Conservation (phyloP, 306 rosid species). For the Mucuna pruriens region DNA sequence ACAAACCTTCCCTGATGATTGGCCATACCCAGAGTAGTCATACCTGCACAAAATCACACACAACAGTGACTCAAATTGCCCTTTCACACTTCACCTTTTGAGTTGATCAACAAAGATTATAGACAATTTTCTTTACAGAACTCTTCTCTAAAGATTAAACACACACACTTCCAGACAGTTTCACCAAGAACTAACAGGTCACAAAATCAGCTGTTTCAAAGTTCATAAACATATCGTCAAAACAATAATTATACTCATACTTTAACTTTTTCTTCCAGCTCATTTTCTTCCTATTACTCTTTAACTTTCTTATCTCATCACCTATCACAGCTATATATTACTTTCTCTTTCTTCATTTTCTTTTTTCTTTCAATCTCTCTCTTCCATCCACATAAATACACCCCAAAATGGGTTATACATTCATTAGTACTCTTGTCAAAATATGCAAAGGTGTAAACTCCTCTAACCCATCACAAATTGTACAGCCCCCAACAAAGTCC, state of each 20-base stretch:
- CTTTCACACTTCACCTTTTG: background rate
- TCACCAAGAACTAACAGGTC: background rate
- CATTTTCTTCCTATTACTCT: too few species aligned
- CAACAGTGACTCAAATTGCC: background rate
- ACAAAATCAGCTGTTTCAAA: background rate
- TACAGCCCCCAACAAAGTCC: background rate
- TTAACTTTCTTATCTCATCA: background rate
- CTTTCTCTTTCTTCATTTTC: background rate
- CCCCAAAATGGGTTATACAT: background rate
- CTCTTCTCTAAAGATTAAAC: background rate
- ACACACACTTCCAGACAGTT: conserved; percentile 4
- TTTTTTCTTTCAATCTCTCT: background rate
- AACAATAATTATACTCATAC: background rate
- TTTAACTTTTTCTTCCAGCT: too few species aligned
- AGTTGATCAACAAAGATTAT: background rate
- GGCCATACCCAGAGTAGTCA: conserved; percentile 45
- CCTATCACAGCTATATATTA: too few species aligned
- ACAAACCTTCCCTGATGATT: conserved; percentile 90
- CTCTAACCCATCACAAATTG: conserved; percentile 7
- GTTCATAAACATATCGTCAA: background rate
- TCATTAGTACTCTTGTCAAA: background rate
- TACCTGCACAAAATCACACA: conserved; percentile 60
- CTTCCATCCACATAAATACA: background rate
- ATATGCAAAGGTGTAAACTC: conserved; percentile 8
- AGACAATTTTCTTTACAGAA: background rate